These are phyloP conservation scores for Chenopodium album DNA, from an alignment of 148 eudicot species.

Conservation along the genomic window DNA sequence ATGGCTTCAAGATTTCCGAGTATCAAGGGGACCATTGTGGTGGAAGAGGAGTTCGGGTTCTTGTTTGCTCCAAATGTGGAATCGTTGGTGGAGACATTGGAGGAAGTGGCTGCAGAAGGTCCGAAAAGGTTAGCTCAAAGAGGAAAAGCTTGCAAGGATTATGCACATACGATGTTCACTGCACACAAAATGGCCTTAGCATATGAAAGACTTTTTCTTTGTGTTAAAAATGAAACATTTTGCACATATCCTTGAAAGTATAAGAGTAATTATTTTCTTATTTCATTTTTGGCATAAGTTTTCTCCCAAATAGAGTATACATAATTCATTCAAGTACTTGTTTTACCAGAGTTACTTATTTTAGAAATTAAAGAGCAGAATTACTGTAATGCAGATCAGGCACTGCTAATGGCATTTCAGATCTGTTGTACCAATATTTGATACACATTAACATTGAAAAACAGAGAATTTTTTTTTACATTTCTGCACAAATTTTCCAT, in stretches of 20 bases:
- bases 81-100: constrained; percentile 56
- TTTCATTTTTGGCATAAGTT: neutral
- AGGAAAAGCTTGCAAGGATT: constrained; percentile 57
- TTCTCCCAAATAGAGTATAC: neutral
- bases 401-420: constrained; percentile 3
- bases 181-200: constrained; percentile 81
- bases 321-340: constrained; percentile 1
- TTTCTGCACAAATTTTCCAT: neutral
- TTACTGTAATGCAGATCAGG: constrained; percentile 7
- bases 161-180: constrained; percentile 66
- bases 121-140: constrained; percentile 46
- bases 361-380: constrained; percentile 1
- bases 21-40: constrained; percentile 79
- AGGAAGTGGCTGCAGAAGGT: constrained; percentile 60
- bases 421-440: neutral
- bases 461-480: neutral
- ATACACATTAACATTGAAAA: neutral
- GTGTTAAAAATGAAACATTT: constrained; percentile 68
- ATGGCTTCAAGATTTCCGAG: constrained; percentile 85
- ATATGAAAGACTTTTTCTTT: constrained; percentile 77
- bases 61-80: constrained; percentile 82
- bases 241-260: constrained; percentile 47
- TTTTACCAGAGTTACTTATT: neutral
- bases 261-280: neutral
- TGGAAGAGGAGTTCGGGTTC: constrained; percentile 72